Evolutionary conservation across 1,284 basidiomycete species (phyloP).

Genomic region (Fistulinella cinereoalba): DNA sequence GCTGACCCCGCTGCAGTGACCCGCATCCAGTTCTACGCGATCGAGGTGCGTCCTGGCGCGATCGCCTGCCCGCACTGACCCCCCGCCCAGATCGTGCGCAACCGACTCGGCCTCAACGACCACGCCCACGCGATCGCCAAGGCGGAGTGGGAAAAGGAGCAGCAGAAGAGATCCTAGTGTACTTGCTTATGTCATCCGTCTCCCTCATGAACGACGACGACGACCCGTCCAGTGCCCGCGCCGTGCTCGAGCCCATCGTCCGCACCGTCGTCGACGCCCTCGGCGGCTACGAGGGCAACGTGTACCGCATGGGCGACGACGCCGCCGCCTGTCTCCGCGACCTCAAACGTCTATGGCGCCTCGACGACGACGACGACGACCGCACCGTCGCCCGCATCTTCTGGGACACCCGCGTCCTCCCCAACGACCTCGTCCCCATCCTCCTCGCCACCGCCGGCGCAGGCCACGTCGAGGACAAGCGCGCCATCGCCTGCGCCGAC

Average conservation of each 20-base stretch:
- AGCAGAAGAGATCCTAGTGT: too few species aligned
- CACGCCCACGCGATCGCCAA: constrained; percentile 81
- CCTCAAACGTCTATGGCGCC: constrained; percentile 90
- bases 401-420: constrained; percentile 76
- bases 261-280: constrained; percentile 72
- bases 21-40: constrained; percentile 84
- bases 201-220: constrained; percentile 34
- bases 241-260: constrained; percentile 62
- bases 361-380: constrained; percentile 93
- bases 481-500: constrained; percentile 84
- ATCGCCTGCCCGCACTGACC: constrained; percentile 2
- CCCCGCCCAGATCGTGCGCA: constrained; percentile 75
- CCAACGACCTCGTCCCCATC: constrained; percentile 84
- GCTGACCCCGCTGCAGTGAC: too few species aligned
- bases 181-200: too few species aligned
- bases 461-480: constrained; percentile 77
- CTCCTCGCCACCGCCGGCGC: constrained; percentile 76
- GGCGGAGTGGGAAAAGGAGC: constrained; percentile 62
- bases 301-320: constrained; percentile 83
- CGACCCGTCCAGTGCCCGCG: too few species aligned
- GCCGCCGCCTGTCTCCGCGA: constrained; percentile 85
- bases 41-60: constrained; percentile 60
- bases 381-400: constrained; percentile 91
- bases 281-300: constrained; percentile 64
- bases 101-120: constrained; percentile 91